Percentiles rank a stretch among this genome's conserved stretches.
phyloP scores from a whole-genome alignment of 257 asterid genomes.

The Rhazya stricta region DNA sequence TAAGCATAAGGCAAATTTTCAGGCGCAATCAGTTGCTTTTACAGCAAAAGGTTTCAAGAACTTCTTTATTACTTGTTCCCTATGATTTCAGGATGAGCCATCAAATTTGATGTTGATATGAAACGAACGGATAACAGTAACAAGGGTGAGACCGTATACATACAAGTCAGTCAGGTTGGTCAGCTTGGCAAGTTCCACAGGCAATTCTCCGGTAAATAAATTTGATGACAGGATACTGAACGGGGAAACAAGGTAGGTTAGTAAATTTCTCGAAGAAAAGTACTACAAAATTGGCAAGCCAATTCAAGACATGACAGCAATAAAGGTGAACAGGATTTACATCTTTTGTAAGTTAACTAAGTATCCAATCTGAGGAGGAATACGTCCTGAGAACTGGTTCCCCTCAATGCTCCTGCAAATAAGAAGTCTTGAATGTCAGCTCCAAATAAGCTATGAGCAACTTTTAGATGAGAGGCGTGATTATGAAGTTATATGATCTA shows the following conservation, averaged over 20 bases:
- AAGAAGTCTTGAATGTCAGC: constrained; percentile 19
- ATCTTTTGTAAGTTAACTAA: constrained; percentile 65
- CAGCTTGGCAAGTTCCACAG: constrained; percentile 51
- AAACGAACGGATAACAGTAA: not conserved
- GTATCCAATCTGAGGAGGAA: constrained; percentile 64
- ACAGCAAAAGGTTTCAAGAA: not conserved
- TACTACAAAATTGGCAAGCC: not conserved
- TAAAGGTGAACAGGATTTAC: constrained; percentile 34
- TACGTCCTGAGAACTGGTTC: constrained; percentile 59
- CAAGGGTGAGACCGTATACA: constrained; percentile 17
- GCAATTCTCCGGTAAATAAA: constrained; percentile 62
- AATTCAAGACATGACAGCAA: constrained; percentile 1
- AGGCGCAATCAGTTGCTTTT: not conserved
- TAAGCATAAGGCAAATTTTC: not conserved
- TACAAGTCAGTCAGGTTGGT: constrained; percentile 68
- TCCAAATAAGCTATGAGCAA: not conserved
- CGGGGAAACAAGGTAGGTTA: constrained; percentile 15
- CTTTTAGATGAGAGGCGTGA: not conserved
- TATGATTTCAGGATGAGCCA: not conserved
- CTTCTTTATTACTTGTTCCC: not conserved
- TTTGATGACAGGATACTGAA: constrained; percentile 71
- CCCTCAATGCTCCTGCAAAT: constrained; percentile 83
- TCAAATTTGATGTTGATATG: not conserved
- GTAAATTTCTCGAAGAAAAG: constrained; percentile 1
- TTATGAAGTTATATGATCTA: not conserved